A percentile compares a stretch with the other conserved stretches of the same genome.
Evolutionary conservation across 139 green algal species (phyloP).

Genomic region (Micractinium sp.): DNA sequence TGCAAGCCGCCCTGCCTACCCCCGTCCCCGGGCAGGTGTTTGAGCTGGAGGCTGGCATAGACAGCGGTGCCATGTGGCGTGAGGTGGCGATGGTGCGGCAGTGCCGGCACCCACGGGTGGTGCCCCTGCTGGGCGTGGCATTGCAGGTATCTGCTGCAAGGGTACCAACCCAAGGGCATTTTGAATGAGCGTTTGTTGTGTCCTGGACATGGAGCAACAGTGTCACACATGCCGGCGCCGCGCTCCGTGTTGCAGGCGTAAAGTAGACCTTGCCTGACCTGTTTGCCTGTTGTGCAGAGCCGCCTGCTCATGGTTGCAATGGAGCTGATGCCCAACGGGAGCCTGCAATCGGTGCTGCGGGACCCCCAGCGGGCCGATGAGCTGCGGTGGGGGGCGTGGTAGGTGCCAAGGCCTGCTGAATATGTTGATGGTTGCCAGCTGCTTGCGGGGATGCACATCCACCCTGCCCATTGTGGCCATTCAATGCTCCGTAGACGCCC

Average conservation of each 20-base stretch:
- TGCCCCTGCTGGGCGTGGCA: neutral
- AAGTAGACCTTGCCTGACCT: too few species aligned
- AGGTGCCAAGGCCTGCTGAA: too few species aligned
- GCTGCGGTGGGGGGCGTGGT: neutral
- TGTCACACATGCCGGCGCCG: too few species aligned
- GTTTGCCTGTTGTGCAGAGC: neutral
- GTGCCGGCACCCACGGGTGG: neutral
- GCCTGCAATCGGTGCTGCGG: neutral
- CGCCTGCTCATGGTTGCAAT: neutral
- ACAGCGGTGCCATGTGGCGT: neutral
- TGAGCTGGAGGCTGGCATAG: neutral
- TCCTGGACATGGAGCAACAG: too few species aligned
- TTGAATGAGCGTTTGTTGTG: neutral
- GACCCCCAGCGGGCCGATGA: neutral
- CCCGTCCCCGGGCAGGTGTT: neutral
- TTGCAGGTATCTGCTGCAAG: neutral
- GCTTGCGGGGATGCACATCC: too few species aligned
- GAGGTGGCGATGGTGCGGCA: neutral
- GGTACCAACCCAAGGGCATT: too few species aligned
- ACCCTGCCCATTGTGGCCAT: too few species aligned
- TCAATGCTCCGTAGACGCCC: too few species aligned
- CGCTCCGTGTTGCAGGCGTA: too few species aligned
- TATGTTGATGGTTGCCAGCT: too few species aligned
- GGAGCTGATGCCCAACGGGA: neutral
- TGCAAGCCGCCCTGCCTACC: too few species aligned